These are phyloP conservation scores for Dryas alaskensis DNA, from an alignment of 306 rosid genomes.

Conservation along the genomic window DNA sequence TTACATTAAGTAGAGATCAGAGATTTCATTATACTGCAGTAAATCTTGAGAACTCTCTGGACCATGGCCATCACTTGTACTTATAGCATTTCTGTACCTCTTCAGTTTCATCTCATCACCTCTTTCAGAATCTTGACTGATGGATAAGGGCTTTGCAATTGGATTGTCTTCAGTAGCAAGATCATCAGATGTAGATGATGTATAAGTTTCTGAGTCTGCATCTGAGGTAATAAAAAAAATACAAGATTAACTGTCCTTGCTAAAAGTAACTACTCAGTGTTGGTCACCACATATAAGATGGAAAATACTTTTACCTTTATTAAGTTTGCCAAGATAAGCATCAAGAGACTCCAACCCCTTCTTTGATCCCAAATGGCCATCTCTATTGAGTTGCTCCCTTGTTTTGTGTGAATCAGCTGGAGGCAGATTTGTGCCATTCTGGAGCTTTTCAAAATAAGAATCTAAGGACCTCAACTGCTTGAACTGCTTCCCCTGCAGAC, in stretches of 20 bases:
- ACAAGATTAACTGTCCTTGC: background rate
- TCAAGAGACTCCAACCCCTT: conserved; percentile 59
- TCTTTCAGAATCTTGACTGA: conserved; percentile 23
- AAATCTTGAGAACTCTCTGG: conserved; percentile 28
- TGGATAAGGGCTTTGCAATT: conserved; percentile 17
- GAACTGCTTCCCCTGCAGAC: conserved; percentile 46
- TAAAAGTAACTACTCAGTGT: background rate
- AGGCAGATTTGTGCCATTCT: conserved; percentile 24
- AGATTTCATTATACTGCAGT: conserved; percentile 44
- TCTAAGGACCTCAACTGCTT: conserved; percentile 61
- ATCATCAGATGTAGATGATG: conserved; percentile 38
- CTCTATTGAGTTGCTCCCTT: conserved; percentile 23
- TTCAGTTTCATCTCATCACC: conserved; percentile 21
- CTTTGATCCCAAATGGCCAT: conserved; percentile 33
- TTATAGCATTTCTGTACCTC: conserved; percentile 26
- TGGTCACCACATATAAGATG: background rate
- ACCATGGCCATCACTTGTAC: conserved; percentile 18
- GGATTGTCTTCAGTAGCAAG: conserved; percentile 28
- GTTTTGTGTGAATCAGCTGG: conserved; percentile 35
- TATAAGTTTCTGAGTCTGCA: conserved; percentile 24
- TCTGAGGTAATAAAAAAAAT: conserved; percentile 26
- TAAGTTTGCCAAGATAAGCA: conserved; percentile 62
- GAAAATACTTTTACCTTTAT: conserved; percentile 34
- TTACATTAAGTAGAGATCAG: conserved; percentile 64
- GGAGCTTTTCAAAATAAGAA: conserved; percentile 64